A percentile compares a stretch with the other conserved stretches of the same genome.
phyloP scores from a whole-genome alignment of 2,329 filamentous ascomycete genomes.

The Neofusicoccum sp. region DNA sequence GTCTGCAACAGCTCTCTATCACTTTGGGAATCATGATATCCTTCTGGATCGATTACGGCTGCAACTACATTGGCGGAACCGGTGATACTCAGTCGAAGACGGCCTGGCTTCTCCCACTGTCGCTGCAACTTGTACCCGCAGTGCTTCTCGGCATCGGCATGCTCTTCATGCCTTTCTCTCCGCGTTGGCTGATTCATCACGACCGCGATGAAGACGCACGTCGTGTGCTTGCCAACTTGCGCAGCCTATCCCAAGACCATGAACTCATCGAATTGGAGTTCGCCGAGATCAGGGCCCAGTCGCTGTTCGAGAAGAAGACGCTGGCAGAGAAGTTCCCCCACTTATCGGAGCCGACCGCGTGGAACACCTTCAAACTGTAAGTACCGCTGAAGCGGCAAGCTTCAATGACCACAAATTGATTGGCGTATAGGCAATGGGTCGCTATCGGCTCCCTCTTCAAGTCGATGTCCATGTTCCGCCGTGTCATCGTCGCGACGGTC shows the following conservation, averaged over 20 bases:
- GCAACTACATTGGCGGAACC: slow-evolving; percentile 59
- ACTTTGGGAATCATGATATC: slow-evolving; percentile 54
- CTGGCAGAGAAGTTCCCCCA: slow-evolving; percentile 69
- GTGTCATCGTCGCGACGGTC: slow-evolving; percentile 63
- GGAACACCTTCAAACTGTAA: slow-evolving; percentile 55
- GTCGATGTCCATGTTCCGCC: slow-evolving; percentile 66
- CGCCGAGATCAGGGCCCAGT: slow-evolving; percentile 81
- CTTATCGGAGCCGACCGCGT: slow-evolving; percentile 59
- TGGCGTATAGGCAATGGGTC: slow-evolving; percentile 63
- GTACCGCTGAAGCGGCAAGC: neutral
- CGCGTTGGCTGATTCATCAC: slow-evolving; percentile 74
- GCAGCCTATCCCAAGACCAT: slow-evolving; percentile 63
- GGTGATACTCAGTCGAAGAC: slow-evolving; percentile 62
- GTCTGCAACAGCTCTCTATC: slow-evolving; percentile 65
- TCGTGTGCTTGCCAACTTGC: slow-evolving; percentile 63
- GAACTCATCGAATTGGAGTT: slow-evolving; percentile 75
- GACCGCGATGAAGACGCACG: slow-evolving; percentile 69
- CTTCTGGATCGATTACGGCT: slow-evolving; percentile 60
- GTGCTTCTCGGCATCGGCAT: slow-evolving; percentile 69
- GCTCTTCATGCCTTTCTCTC: slow-evolving; percentile 78
- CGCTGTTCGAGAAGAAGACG: slow-evolving; percentile 73
- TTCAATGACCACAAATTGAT: neutral
- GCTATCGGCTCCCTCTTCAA: slow-evolving; percentile 67
- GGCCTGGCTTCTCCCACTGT: slow-evolving; percentile 74
- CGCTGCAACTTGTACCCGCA: slow-evolving; percentile 70